Percentiles rank a stretch among this genome's conserved stretches.
Conservation (phyloP, 768 basidiomycete genomes). For the Piloderma croceum region DNA sequence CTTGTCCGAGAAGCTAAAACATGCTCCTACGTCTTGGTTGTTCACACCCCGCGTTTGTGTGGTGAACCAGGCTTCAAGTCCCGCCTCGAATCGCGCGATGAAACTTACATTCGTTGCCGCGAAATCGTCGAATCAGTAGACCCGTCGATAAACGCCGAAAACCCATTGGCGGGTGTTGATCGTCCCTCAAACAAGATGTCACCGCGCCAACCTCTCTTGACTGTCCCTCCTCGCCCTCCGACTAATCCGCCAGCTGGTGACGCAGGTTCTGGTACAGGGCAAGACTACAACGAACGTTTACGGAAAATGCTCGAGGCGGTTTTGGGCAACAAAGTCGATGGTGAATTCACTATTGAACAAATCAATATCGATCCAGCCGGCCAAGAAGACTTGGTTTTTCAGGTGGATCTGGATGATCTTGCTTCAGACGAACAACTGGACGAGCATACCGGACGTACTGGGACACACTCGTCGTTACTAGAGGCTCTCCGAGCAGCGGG, state of each 20-base stretch:
- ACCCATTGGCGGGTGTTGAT: too few relatives aligned
- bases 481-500: slow-evolving; percentile 51
- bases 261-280: too few relatives aligned
- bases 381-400: slow-evolving; percentile 38
- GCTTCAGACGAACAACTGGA: slow-evolving; percentile 27
- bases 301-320: slow-evolving; percentile 37
- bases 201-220: too few relatives aligned
- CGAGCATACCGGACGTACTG: slow-evolving; percentile 39
- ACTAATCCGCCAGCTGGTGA: too few relatives aligned
- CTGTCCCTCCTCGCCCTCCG: too few relatives aligned
- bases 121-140: too few relatives aligned
- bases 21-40: slow-evolving; percentile 89
- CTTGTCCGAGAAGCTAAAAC: slow-evolving; percentile 92
- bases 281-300: slow-evolving; percentile 31
- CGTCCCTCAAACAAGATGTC: too few relatives aligned
- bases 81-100: slow-evolving; percentile 56
- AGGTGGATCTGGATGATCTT: slow-evolving; percentile 27
- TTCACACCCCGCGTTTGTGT: slow-evolving; percentile 93
- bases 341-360: slow-evolving; percentile 22
- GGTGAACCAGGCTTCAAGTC: slow-evolving; percentile 90
- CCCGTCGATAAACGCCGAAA: too few relatives aligned
- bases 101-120: slow-evolving; percentile 72
- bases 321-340: too few relatives aligned
- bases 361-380: too few relatives aligned
- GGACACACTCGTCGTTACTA: too few relatives aligned